Conservation (phyloP, 768 basidiomycete genomes). For the Podaxis rugospora region DNA sequence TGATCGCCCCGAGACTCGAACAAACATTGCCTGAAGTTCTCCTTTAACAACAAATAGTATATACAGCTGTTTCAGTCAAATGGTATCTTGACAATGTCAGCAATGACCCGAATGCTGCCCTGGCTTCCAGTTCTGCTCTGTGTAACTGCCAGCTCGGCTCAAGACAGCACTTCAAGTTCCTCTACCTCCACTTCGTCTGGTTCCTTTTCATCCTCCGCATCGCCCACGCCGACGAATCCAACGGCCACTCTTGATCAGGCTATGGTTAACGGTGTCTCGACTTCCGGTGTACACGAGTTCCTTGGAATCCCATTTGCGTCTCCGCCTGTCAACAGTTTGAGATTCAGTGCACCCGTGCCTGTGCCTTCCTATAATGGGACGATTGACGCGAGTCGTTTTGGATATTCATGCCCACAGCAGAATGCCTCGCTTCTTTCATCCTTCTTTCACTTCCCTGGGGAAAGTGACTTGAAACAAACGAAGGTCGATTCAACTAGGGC, state of each 20-base stretch:
- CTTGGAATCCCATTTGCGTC: constrained; percentile 15
- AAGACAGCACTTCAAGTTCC: neutral
- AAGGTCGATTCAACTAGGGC: neutral
- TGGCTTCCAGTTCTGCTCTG: neutral
- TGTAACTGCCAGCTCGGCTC: neutral
- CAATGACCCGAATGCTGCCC: neutral
- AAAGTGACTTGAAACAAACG: neutral
- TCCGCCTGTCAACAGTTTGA: constrained; percentile 13
- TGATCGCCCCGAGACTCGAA: neutral
- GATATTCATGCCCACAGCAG: constrained; percentile 14
- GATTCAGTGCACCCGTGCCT: constrained; percentile 12
- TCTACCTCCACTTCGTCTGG: neutral
- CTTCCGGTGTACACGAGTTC: constrained; percentile 13
- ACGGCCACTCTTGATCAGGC: constrained; percentile 8
- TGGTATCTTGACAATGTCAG: neutral
- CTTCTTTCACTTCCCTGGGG: neutral
- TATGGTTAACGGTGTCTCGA: constrained; percentile 3
- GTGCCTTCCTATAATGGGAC: constrained; percentile 12
- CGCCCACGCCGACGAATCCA: neutral
- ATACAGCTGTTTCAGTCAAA: neutral
- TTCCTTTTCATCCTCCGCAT: neutral
- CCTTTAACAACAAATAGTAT: neutral
- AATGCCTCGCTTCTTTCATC: constrained; percentile 4
- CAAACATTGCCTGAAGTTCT: neutral
- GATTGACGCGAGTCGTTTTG: constrained; percentile 10